Base-by-base conservation (phyloP, 169 alveolate species). In the Neospora caninum region DNA sequence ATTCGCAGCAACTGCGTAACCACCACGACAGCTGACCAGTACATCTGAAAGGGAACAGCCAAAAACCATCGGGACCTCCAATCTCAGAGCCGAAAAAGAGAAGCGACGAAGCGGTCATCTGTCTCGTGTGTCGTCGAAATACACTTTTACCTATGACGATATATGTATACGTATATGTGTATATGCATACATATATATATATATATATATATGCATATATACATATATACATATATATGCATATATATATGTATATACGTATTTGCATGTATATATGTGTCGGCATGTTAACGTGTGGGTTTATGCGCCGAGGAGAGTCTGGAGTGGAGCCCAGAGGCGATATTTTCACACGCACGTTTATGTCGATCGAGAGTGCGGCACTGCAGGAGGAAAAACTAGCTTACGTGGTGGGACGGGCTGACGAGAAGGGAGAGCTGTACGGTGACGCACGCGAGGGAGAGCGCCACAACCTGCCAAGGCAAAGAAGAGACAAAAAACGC, bases 341-440 rank as follows among this genome's bases (percentile, higher is more conserved):
- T 7, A 69, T 69, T 10, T 29, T 69, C 16, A 20, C 42, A 69
- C 16, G 18, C 34, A 34, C 4, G 82, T 4, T 4, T 7, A 49
- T 49, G 4, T 49, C 58, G 58, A 49, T 13, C 22, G 58, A 49
- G 58, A 49, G 58, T 7, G 4, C 13, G 4, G 13, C 58, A 49
- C 58, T 18, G 27, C 27, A 18, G 27, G 73, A 64, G 27, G 27
- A 69, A 6, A 18, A 69, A 69, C 7, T 18, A 49, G 4, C 89
- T 82, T 82, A 82, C 89, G 89, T 82, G 89, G 34, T 42, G 89
- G 4, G 89, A 41, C 6, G 89, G 88, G 22, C 49, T 41, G 89
- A 43, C 89, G 89, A 82, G 67, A 25, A 82, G 89, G 27, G 89
- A 82, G 7, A 82, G 89, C 89, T 41, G 89, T 67, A 82, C 89